Conservation (phyloP, 768 basidiomycete genomes). For the Pisolithus sp. region DNA sequence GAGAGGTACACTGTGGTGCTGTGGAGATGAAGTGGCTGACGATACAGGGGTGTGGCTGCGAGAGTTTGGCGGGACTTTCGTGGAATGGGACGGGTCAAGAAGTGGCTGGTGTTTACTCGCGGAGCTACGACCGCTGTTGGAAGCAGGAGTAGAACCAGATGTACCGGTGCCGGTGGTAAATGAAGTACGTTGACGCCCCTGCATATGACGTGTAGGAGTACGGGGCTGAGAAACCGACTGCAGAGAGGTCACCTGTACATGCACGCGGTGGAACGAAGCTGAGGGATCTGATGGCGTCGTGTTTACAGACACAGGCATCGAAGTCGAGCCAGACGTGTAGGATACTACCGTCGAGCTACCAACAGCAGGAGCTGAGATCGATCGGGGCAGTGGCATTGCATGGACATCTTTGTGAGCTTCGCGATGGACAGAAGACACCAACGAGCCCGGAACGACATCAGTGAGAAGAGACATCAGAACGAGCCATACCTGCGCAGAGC, state of each 20-base stretch:
- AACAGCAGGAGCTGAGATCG: slow-evolving; percentile 37
- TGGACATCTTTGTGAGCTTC: slow-evolving; percentile 11
- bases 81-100: slow-evolving; percentile 10
- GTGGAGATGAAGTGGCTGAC: slow-evolving; percentile 54
- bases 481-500: slow-evolving; percentile 62
- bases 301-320: slow-evolving; percentile 21
- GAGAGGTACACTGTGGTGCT: slow-evolving; percentile 28
- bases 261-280: slow-evolving; percentile 1
- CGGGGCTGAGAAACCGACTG: slow-evolving; percentile 22
- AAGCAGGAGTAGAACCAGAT: slow-evolving; percentile 22
- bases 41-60: slow-evolving; percentile 51
- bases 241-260: slow-evolving; percentile 6
- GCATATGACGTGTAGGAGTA: slow-evolving; percentile 3
- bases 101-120: slow-evolving; percentile 13
- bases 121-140: slow-evolving; percentile 14
- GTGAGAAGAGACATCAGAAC: slow-evolving; percentile 53
- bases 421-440: slow-evolving; percentile 20
- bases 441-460: slow-evolving; percentile 38
- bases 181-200: slow-evolving; percentile 10
- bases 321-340: slow-evolving; percentile 7
- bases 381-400: slow-evolving; percentile 29
- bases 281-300: slow-evolving; percentile 21
- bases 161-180: slow-evolving; percentile 9
- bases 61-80: slow-evolving; percentile 31
- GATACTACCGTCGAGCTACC: slow-evolving; percentile 4